These are phyloP conservation scores for Bryum argenteum DNA, from an alignment of 225 moss, liverwort and hornwort genomes.

Conservation along the genomic window DNA sequence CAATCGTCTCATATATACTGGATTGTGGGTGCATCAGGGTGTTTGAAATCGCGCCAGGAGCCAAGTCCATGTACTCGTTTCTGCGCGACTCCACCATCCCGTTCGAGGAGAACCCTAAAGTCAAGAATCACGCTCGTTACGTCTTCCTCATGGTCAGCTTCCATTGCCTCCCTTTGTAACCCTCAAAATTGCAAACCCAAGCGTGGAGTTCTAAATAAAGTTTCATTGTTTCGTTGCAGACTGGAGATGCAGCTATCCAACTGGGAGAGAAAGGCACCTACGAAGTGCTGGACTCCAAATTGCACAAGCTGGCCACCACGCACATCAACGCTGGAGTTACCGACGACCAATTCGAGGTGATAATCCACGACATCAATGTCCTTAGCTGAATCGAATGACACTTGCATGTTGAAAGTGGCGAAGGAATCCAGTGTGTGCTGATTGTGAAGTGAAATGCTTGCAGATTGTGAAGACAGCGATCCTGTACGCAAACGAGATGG, in stretches of 20 bases:
- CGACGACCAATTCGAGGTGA: not conserved
- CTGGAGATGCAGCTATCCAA: not conserved
- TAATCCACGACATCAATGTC: too few relatives aligned
- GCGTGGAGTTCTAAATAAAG: not conserved
- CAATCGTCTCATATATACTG: too few relatives aligned
- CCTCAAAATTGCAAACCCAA: not conserved
- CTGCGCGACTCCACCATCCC: constrained; percentile 38
- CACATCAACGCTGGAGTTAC: not conserved
- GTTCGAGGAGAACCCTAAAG: constrained; percentile 57
- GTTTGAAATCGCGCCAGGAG: constrained; percentile 49
- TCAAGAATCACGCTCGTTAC: constrained; percentile 49
- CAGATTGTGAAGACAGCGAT: constrained; percentile 54
- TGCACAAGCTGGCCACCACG: not conserved
- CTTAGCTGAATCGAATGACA: too few relatives aligned
- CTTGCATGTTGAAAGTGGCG: not conserved
- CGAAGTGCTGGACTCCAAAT: not conserved
- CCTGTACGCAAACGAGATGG: constrained; percentile 43
- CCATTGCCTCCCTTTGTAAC: not conserved
- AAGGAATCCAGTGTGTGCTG: not conserved
- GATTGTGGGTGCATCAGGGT: constrained; percentile 34
- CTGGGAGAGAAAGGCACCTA: not conserved
- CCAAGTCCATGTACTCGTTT: constrained; percentile 46
- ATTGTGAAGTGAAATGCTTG: not conserved
- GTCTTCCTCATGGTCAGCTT: constrained; percentile 59
- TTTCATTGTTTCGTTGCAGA: not conserved